These are phyloP conservation scores for Colletotrichum sp. DNA, from an alignment of 2,329 filamentous ascomycete genomes.

Conservation along the genomic window DNA sequence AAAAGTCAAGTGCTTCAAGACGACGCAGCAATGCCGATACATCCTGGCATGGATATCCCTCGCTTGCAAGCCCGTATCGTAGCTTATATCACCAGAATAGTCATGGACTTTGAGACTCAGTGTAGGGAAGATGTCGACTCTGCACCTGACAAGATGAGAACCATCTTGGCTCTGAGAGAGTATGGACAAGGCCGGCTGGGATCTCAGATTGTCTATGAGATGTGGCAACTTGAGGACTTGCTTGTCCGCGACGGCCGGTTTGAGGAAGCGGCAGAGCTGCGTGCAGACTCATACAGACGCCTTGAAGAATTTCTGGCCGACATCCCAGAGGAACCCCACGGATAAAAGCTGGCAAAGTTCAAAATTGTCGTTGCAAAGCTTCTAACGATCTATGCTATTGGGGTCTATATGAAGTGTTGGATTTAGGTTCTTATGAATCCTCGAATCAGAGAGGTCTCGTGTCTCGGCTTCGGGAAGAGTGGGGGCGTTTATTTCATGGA, in stretches of 20 bases:
- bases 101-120: slow-evolving; percentile 1
- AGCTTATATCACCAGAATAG: slow-evolving; percentile 7
- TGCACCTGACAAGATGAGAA: slow-evolving; percentile 1
- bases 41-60: not conserved
- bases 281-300: not conserved
- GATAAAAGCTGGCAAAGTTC: not conserved
- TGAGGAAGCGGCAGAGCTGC: not conserved
- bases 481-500: too few relatives aligned
- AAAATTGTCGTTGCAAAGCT: not conserved
- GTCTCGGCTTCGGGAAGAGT: too few relatives aligned
- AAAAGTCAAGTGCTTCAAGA: slow-evolving; percentile 1
- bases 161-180: slow-evolving; percentile 15
- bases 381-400: not conserved
- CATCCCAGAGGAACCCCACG: not conserved
- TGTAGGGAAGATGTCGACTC: not conserved
- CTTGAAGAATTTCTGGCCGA: not conserved
- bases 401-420: not conserved
- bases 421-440: not conserved
- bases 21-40: not conserved
- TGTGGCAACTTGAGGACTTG: slow-evolving; percentile 21
- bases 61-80: slow-evolving; percentile 8
- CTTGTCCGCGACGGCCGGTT: not conserved
- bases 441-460: too few relatives aligned
- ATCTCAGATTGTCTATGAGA: slow-evolving; percentile 19
- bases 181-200: slow-evolving; percentile 16